Percentiles rank a stretch among this genome's conserved stretches.
Evolutionary conservation across 805 yeast species (phyloP).

Genomic region (Candida maris): DNA sequence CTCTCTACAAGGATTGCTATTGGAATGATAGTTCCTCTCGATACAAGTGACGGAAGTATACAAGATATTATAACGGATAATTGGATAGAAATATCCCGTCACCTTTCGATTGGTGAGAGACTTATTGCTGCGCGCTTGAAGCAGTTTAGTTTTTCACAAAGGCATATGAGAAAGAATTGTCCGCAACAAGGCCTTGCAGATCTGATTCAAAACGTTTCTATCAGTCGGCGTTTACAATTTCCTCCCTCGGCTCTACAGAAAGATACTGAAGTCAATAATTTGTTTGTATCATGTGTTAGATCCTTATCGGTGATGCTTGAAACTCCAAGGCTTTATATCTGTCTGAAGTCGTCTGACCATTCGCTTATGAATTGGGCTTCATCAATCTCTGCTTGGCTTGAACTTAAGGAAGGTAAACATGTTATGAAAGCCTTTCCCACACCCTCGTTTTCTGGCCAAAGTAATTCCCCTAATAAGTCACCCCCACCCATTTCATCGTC

Average conservation of each 20-base stretch:
- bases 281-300: constrained; percentile 35
- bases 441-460: constrained; percentile 1
- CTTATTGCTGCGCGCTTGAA: constrained; percentile 37
- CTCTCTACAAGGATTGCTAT: constrained; percentile 39
- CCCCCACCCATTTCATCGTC: constrained; percentile 7
- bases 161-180: constrained; percentile 4
- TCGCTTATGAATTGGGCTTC: constrained; percentile 48
- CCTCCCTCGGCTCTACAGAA: constrained; percentile 36
- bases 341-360: constrained; percentile 37
- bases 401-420: constrained; percentile 44
- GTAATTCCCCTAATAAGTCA: constrained; percentile 5
- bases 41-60: constrained; percentile 20
- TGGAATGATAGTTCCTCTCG: constrained; percentile 47
- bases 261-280: constrained; percentile 41
- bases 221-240: constrained; percentile 27
- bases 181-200: background rate
- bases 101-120: constrained; percentile 37
- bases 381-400: constrained; percentile 51
- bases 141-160: constrained; percentile 7
- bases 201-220: background rate
- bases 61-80: constrained; percentile 44
- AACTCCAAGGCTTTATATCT: constrained; percentile 44
- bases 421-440: background rate
- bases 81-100: constrained; percentile 46
- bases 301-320: constrained; percentile 38